A percentile compares a stretch with the other conserved stretches of the same genome.
These are phyloP conservation scores for Penicillium sp. DNA, from an alignment of 2,329 filamentous ascomycete genomes.

Conservation along the genomic window DNA sequence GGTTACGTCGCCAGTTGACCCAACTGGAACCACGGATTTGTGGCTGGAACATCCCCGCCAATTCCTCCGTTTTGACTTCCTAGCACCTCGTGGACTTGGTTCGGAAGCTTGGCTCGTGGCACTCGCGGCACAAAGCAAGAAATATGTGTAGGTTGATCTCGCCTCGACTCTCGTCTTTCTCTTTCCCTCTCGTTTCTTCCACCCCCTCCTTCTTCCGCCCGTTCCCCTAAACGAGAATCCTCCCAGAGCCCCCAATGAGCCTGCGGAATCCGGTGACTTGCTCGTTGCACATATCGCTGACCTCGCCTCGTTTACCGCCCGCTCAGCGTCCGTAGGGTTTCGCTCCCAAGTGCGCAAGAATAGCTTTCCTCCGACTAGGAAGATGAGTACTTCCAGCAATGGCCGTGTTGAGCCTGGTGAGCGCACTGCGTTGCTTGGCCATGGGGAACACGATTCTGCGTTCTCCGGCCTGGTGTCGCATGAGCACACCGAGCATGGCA, in stretches of 20 bases:
- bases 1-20: not conserved
- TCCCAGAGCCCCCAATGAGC: not conserved
- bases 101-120: slow-evolving; percentile 18
- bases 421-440: slow-evolving; percentile 36
- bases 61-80: slow-evolving; percentile 4
- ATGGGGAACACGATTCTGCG: slow-evolving; percentile 8
- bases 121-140: not conserved
- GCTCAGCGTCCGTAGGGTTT: slow-evolving; percentile 31
- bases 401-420: slow-evolving; percentile 37
- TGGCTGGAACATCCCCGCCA: slow-evolving; percentile 21
- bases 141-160: slow-evolving; percentile 22
- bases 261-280: not conserved
- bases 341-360: slow-evolving; percentile 34
- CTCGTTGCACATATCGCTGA: slow-evolving; percentile 1
- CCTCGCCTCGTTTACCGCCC: not conserved
- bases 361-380: slow-evolving; percentile 32
- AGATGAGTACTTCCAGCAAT: slow-evolving; percentile 37
- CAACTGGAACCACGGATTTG: slow-evolving; percentile 14
- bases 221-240: not conserved
- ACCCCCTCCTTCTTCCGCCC: not conserved
- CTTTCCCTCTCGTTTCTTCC: not conserved
- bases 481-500: slow-evolving; percentile 17
- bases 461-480: slow-evolving; percentile 23
- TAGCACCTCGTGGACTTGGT: not conserved
- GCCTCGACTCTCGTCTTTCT: not conserved